Conservation (phyloP, 192 early-diverging fungal species). For the Thamnidium elegans region DNA sequence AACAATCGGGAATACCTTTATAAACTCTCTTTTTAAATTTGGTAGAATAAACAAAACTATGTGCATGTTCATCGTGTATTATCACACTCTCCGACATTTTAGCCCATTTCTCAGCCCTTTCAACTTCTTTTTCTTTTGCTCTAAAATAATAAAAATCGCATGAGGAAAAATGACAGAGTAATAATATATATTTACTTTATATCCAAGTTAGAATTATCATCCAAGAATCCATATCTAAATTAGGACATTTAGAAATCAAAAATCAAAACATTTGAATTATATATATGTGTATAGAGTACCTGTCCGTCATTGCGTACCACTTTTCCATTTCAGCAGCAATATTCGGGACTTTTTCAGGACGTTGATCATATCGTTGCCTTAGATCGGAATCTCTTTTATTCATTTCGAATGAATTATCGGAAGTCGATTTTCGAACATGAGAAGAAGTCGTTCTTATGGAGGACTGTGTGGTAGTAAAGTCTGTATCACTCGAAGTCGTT, state of each 20-base stretch:
- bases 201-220: conserved; percentile 5
- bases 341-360: conserved; percentile 24
- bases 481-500: conserved; percentile 6
- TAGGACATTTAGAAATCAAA: not conserved
- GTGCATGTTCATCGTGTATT: conserved; percentile 15
- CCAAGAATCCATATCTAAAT: conserved; percentile 35
- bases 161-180: not conserved
- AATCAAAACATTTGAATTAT: no score
- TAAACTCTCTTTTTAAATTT: conserved; percentile 50
- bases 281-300: conserved; percentile 12
- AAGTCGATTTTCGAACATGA: not conserved
- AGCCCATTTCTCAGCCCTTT: conserved; percentile 36
- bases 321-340: conserved; percentile 36
- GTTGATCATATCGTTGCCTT: conserved; percentile 8
- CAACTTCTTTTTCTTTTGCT: conserved; percentile 26
- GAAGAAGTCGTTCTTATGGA: not conserved
- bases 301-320: conserved; percentile 37
- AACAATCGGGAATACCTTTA: conserved; percentile 59
- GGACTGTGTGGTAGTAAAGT: conserved; percentile 9
- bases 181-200: not conserved
- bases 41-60: conserved; percentile 22
- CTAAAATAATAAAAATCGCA: not conserved
- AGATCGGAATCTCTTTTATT: conserved; percentile 1
- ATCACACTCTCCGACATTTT: conserved; percentile 23
- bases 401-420: not conserved